These are phyloP conservation scores for Lyophyllum decastes DNA, from an alignment of 768 basidiomycete genomes.

Conservation along the genomic window DNA sequence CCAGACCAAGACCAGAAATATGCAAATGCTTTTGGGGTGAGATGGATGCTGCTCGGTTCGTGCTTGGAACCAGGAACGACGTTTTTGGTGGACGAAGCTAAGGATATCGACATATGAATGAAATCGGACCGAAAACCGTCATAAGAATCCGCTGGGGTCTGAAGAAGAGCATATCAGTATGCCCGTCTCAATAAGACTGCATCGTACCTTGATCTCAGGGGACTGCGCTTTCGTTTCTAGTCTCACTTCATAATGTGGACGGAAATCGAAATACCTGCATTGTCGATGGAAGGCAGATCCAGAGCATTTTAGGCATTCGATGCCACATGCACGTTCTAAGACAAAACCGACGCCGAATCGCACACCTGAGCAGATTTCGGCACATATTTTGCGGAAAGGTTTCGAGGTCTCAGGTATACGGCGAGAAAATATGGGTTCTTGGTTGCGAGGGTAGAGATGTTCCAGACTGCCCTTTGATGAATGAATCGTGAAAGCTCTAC, in stretches of 20 bases:
- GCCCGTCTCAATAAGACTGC: background rate
- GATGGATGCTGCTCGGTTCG: slow-evolving; percentile 72
- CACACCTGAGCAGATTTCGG: slow-evolving; percentile 81
- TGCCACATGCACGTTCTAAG: slow-evolving; percentile 80
- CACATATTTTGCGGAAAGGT: slow-evolving; percentile 71
- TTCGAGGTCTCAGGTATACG: slow-evolving; percentile 21
- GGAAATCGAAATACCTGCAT: slow-evolving; percentile 81
- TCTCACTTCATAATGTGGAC: slow-evolving; percentile 76
- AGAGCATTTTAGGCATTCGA: slow-evolving; percentile 62
- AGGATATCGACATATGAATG: slow-evolving; percentile 87
- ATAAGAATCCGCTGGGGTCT: slow-evolving; percentile 72
- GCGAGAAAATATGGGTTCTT: slow-evolving; percentile 14
- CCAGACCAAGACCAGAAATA: slow-evolving; percentile 95
- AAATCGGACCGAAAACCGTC: slow-evolving; percentile 91
- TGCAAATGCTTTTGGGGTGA: slow-evolving; percentile 81
- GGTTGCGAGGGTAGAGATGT: slow-evolving; percentile 20
- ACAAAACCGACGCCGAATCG: slow-evolving; percentile 84
- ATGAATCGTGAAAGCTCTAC: background rate
- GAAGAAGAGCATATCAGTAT: slow-evolving; percentile 7
- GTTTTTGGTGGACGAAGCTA: slow-evolving; percentile 61
- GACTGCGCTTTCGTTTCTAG: slow-evolving; percentile 48
- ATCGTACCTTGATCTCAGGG: slow-evolving; percentile 49
- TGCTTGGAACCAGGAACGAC: slow-evolving; percentile 13
- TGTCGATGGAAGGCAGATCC: slow-evolving; percentile 69
- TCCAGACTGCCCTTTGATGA: slow-evolving; percentile 16